Conservation (phyloP, 768 basidiomycete species). For the Amanita rubescens region DNA sequence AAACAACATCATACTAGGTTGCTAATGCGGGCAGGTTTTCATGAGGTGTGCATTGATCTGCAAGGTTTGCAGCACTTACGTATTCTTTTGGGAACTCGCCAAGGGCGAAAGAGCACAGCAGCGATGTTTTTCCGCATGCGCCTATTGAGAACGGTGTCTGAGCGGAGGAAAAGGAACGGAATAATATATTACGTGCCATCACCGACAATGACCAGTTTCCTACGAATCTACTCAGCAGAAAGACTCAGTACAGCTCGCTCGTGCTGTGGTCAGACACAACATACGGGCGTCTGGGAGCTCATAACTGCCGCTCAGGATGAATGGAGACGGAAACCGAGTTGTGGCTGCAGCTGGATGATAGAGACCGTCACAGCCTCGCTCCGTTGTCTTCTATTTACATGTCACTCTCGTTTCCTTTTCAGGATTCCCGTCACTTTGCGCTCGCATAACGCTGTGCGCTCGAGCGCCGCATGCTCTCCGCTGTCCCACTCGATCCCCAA, state of each 20-base stretch:
- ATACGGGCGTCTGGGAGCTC: slow-evolving; percentile 53
- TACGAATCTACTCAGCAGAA: slow-evolving; percentile 58
- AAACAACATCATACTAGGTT: slow-evolving; percentile 44
- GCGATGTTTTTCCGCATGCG: slow-evolving; percentile 94
- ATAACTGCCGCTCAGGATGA: slow-evolving; percentile 15
- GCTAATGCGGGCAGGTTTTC: slow-evolving; percentile 26
- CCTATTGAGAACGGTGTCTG: slow-evolving; percentile 36
- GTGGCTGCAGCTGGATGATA: slow-evolving; percentile 4
- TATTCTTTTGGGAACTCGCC: slow-evolving; percentile 97
- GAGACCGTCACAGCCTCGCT: slow-evolving; percentile 23
- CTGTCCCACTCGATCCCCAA: slow-evolving; percentile 79
- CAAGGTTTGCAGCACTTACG: slow-evolving; percentile 40
- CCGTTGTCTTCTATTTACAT: slow-evolving; percentile 15
- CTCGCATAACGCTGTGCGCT: slow-evolving; percentile 53
- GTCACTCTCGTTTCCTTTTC: slow-evolving; percentile 44
- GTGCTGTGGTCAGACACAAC: slow-evolving; percentile 20
- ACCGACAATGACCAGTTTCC: slow-evolving; percentile 95
- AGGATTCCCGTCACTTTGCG: slow-evolving; percentile 27
- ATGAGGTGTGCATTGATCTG: slow-evolving; percentile 9
- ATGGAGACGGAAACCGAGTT: slow-evolving; percentile 3
- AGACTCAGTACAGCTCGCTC: slow-evolving; percentile 8
- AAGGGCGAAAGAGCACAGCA: slow-evolving; percentile 85
- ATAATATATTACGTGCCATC: slow-evolving; percentile 58
- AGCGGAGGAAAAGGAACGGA: slow-evolving; percentile 2
- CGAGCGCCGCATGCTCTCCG: slow-evolving; percentile 58